Conservation (phyloP, 1,284 basidiomycete species). For the Sphaerobolus stellatus region DNA sequence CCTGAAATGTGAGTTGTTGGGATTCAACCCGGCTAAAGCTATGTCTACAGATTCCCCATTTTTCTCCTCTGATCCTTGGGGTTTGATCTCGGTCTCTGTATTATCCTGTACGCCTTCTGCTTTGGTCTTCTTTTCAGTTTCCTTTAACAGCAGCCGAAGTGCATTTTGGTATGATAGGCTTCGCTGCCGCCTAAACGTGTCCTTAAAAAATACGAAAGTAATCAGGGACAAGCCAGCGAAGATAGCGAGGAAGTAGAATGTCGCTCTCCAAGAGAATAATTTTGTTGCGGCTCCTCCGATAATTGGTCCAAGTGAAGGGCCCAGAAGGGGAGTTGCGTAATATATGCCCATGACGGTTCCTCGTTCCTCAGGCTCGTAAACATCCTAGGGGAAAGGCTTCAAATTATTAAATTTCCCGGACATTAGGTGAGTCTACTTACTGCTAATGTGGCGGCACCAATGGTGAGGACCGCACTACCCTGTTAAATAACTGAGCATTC, state of each 20-base stretch:
- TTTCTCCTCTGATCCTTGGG: not conserved
- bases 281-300: conserved; percentile 66
- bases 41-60: conserved; percentile 20
- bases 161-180: conserved; percentile 74
- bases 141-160: conserved; percentile 33
- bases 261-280: conserved; percentile 71
- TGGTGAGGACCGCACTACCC: conserved; percentile 71
- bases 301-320: conserved; percentile 70
- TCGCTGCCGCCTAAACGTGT: conserved; percentile 81
- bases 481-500: conserved; percentile 38
- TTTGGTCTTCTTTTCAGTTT: conserved; percentile 4
- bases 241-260: conserved; percentile 79
- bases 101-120: no score
- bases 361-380: conserved; percentile 76
- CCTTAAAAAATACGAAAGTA: conserved; percentile 69
- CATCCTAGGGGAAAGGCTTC: conserved; percentile 42
- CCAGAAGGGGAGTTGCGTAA: conserved; percentile 61
- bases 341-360: conserved; percentile 80
- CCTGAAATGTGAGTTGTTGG: conserved; percentile 29
- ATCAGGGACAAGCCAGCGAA: conserved; percentile 56
- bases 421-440: conserved; percentile 15
- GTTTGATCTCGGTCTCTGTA: not conserved
- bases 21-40: conserved; percentile 9
- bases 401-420: no score
- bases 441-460: conserved; percentile 79